Conservation (phyloP, 495 filamentous ascomycete species). For the Choiromyces venosus region DNA sequence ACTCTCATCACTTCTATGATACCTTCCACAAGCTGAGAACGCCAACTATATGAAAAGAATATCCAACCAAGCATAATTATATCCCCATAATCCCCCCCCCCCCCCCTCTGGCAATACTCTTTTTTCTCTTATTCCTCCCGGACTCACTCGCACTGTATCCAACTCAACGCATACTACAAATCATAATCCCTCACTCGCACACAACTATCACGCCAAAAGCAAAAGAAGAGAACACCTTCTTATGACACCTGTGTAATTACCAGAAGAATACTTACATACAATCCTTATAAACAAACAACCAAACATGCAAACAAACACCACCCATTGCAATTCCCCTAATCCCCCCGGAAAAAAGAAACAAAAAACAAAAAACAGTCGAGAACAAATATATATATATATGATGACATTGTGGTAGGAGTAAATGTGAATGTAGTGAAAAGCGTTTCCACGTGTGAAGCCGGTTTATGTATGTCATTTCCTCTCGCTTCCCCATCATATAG, state of each 20-base stretch:
- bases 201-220: background rate
- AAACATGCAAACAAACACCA: background rate
- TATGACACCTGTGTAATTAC: background rate
- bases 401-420: background rate
- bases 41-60: too few relatives aligned
- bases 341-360: background rate
- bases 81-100: too few relatives aligned
- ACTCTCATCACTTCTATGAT: too few relatives aligned
- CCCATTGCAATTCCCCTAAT: background rate
- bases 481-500: background rate
- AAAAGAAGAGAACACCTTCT: background rate
- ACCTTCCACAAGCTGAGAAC: too few relatives aligned
- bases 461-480: background rate
- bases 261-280: background rate
- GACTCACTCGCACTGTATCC: too few relatives aligned
- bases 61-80: too few relatives aligned
- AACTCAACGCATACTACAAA: too few relatives aligned
- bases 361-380: too few relatives aligned
- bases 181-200: too few relatives aligned
- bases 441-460: background rate
- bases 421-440: background rate
- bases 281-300: background rate
- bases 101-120: too few relatives aligned
- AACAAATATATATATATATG: background rate
- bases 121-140: too few relatives aligned